Conservation (phyloP, 345 rosid genomes). For the Moricandia arvensis region DNA sequence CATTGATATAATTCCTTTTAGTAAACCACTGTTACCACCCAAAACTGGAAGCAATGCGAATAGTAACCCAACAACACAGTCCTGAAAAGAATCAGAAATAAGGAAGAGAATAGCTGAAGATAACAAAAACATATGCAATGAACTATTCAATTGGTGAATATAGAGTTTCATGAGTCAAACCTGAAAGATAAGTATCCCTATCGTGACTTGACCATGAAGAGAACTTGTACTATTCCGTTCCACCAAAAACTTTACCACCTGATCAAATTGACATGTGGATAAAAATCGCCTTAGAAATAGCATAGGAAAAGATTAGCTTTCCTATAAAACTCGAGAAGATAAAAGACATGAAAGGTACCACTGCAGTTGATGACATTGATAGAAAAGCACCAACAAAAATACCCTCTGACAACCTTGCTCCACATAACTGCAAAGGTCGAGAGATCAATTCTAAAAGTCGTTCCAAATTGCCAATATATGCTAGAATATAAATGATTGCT, state of each 20-base stretch:
- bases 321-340: not conserved
- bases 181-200: slow-evolving; percentile 97
- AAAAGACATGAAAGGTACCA: slow-evolving; percentile 58
- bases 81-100: slow-evolving; percentile 45
- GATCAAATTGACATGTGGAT: slow-evolving; percentile 28
- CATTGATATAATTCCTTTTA: slow-evolving; percentile 86
- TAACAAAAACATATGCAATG: slow-evolving; percentile 7
- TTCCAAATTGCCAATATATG: not conserved
- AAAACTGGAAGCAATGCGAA: slow-evolving; percentile 95
- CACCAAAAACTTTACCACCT: slow-evolving; percentile 94
- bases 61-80: slow-evolving; percentile 33
- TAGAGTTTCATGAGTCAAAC: slow-evolving; percentile 36
- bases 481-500: slow-evolving; percentile 15
- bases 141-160: not conserved
- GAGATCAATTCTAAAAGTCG: not conserved
- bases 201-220: slow-evolving; percentile 96
- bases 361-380: slow-evolving; percentile 98
- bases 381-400: slow-evolving; percentile 91
- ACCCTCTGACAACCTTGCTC: slow-evolving; percentile 95
- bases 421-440: slow-evolving; percentile 68
- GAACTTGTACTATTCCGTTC: slow-evolving; percentile 71
- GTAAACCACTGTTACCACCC: slow-evolving; percentile 88
- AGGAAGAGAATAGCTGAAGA: slow-evolving; percentile 25
- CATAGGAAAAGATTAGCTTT: not conserved
- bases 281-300: slow-evolving; percentile 6